These are phyloP conservation scores for Cicer chorassanicum DNA, from an alignment of 306 rosid genomes.

Conservation along the genomic window DNA sequence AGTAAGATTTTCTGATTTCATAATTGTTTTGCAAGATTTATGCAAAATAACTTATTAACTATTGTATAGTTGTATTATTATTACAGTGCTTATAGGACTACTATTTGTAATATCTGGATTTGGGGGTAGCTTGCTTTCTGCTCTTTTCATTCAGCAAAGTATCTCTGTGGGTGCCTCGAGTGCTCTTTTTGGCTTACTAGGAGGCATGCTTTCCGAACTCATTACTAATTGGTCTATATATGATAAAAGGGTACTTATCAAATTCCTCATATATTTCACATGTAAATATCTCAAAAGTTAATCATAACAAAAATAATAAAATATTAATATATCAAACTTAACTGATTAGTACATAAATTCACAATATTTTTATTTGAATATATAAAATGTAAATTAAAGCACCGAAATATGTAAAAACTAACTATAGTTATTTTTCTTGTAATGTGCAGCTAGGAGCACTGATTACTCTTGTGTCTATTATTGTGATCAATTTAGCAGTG, in stretches of 20 bases:
- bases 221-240: conserved; percentile 94
- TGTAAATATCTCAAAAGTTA: neutral
- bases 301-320: too few species aligned
- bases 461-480: conserved; percentile 69
- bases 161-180: conserved; percentile 99
- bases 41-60: conserved; percentile 22
- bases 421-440: neutral
- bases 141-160: conserved; percentile 80
- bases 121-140: conserved; percentile 92
- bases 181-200: conserved; percentile 93
- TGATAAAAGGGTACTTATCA: conserved; percentile 69
- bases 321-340: too few species aligned
- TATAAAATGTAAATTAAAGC: too few species aligned
- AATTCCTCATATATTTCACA: conserved; percentile 22
- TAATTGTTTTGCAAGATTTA: conserved; percentile 8
- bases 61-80: conserved; percentile 4
- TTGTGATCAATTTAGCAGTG: conserved; percentile 80
- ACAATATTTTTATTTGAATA: too few species aligned
- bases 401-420: too few species aligned
- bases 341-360: too few species aligned
- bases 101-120: conserved; percentile 83
- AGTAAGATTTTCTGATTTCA: conserved; percentile 26
- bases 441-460: conserved; percentile 74
- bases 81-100: conserved; percentile 78
- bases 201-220: conserved; percentile 97